Evolutionary conservation across 108 stramenopile species (phyloP), one percentile per base, ranked within the genome.

Genomic region (Nannochloropsis salina): DNA sequence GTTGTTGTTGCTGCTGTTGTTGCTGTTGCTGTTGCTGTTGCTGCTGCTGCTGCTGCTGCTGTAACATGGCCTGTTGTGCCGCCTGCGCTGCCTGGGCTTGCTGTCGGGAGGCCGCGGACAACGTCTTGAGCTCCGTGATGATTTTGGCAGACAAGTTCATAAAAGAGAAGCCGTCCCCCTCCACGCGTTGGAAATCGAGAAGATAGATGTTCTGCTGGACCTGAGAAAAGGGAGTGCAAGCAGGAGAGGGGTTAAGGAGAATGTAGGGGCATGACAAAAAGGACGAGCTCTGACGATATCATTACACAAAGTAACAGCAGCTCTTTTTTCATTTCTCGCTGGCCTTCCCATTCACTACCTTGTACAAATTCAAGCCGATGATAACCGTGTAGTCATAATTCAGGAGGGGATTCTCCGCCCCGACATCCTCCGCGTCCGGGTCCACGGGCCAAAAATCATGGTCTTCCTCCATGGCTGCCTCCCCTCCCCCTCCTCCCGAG

Each of bases 161-260:
- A 91, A 99, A 99, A 5, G 95, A 95, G 90, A 99, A 99, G 44
- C 94, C 94, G 91, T 98, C 98, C 43, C 99, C 99, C 42, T 96
- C 96, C 91, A 94, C 94, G 85, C 96, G 94, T 92, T 97, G 97
- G 85, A 99, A 97, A 88, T 99, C 99, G 42, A 99, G 92, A 45
- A 99, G 92, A 88, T 98, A 99, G 80, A 99, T 98, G 87, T 93
- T 95, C 84, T 95, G 95, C 92, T 99, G 99, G 74, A 99, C 42
- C 22, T 44, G 20, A 43, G n/a, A 44, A 42, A 8, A 42, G 9
- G 9, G 41, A 9, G n/a, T 9, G 42, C 8, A 43, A 1, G 42
- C n/a, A 41, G 5, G 61, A n/a, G n/a, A n/a, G 61, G 61, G n/a
- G 3, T 15, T 15, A 74, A n/a, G 61, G 8, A 51, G 47, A 1